Conservation (phyloP, 345 rosid genomes). For the Boechera stricta region DNA sequence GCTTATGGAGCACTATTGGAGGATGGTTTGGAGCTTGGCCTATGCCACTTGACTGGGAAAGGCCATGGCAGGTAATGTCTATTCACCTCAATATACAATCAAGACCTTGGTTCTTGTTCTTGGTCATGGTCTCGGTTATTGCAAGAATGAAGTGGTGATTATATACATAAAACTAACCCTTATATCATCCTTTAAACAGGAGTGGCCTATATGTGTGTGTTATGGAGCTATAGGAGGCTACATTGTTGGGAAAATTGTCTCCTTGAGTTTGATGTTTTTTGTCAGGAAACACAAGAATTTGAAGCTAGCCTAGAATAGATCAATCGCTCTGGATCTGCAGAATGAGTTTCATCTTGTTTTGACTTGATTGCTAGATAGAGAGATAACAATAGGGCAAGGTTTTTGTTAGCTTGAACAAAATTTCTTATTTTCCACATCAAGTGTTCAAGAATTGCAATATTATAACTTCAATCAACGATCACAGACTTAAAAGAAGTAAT, state of each 20-base stretch:
- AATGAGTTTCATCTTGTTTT: conserved; percentile 14
- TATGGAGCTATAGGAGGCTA: conserved; percentile 76
- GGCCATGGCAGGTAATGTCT: conserved; percentile 87
- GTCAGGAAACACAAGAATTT: conserved; percentile 37
- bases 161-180: not conserved
- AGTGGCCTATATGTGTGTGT: conserved; percentile 91
- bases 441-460: not conserved
- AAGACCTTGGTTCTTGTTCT: conserved; percentile 4
- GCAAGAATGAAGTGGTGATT: conserved; percentile 4
- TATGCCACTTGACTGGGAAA: conserved; percentile 99
- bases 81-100: not conserved
- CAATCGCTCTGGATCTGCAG: conserved; percentile 3
- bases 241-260: conserved; percentile 55
- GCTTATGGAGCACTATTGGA: conserved; percentile 83
- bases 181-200: conserved; percentile 48
- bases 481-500: too few species aligned
- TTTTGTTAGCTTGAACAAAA: conserved; percentile 22
- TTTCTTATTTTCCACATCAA: not conserved
- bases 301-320: conserved; percentile 38
- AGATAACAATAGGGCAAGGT: not conserved
- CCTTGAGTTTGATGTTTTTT: conserved; percentile 43
- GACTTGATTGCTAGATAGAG: conserved; percentile 14
- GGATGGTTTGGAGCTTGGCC: conserved; percentile 99
- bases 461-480: too few species aligned
- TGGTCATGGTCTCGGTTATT: not conserved